Evolutionary conservation across 108 stramenopile genomes (phyloP), one percentile per base, ranked within the genome.

Genomic region (Pseudonitzschia delicatissima): DNA sequence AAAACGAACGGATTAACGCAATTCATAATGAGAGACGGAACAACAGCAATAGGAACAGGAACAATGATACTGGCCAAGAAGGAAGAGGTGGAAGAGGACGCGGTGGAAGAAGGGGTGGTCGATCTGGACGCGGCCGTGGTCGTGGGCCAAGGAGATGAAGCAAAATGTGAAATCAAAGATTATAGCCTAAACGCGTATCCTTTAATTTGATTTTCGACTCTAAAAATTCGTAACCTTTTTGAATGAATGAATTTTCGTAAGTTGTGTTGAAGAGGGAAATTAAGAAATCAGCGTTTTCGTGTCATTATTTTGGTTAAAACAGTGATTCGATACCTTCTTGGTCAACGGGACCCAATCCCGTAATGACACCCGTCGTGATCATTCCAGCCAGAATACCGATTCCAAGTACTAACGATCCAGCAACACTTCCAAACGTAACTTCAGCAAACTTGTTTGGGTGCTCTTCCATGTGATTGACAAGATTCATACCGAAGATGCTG

Each of bases 41-140:
- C 21, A 49, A 20, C n/a, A 20, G n/a, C 48, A 49, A 49, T 12
- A 1, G 53, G 0, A 21, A 44, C 26, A 29, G 23, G 0, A 26
- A 39, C 15, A 62, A 1, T 18, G 37, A 52, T 49, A 11, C 44
- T 13, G 31, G 52, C 44, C 25, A 68, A 11, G 67, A 60, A 44
- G 68, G 68, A 57, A 37, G 68, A 32, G 67, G 77, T 23, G 49
- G 72, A 20, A 36, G 70, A 52, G 17, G 72, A 8, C 5, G 64
- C 13, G 35, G 57, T 29, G 57, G 2, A 5, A 34, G 57, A 67
- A 31, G 27, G 11, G 67, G 68, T 34, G 53, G 59, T 2, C 42
- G 62, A 51, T 36, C 57, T 12, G 66, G 66, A 36, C 35, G 59
- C 12, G 62, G 49, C 25, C 58, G 58, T 18, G 62, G 49, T 37